Base-by-base conservation (phyloP, 148 eudicot genomes). In the Bassia scoparia region DNA sequence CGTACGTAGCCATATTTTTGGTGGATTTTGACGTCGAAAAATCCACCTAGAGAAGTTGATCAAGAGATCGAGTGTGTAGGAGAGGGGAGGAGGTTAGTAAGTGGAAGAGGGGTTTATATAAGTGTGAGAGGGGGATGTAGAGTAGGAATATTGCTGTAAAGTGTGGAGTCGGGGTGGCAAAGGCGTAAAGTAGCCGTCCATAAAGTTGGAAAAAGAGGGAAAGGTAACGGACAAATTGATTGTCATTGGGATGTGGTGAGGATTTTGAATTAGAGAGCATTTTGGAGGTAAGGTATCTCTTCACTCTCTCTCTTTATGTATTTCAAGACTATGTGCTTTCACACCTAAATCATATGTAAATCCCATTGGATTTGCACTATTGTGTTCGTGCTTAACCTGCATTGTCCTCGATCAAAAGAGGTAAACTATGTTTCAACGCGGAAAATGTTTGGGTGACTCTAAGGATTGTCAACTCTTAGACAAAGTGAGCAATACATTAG, bases 181-280 rank as follows among this genome's bases (percentile, higher is more conserved):
- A 79, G 83, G 66, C 17, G 58, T 41, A 64, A 74, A 54, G 50
- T 68, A 79, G 89, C 91, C 96, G 96, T 78, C 96, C 96, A 85
- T 74, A 87, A 85, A 85, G 87, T 46, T 34, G 58, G 68, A 70
- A 74, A 71, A 63, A 52, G 62, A 56, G 70, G 34, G 38, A 58
- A 55, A 56, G n/a, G 21, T 9, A 69, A 62, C 41, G 71, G 66
- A 62, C 71, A 70, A 48, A 46, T 64, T 63, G 62, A 55, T 60
- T 61, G 37, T 44, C 50, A 33, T 69, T n/a, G 72, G 61, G 55
- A 75, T 75, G 64, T 16, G 66, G 67, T 31, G 68, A 44, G 43
- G 21, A 55, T n/a, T 37, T 73, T 73, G 49, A 68, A 74, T 62
- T 69, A 33, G 65, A 74, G 62, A 73, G 27, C 65, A 14, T 37